Conservation (phyloP, 768 basidiomycete species). For the Russula virescens region DNA sequence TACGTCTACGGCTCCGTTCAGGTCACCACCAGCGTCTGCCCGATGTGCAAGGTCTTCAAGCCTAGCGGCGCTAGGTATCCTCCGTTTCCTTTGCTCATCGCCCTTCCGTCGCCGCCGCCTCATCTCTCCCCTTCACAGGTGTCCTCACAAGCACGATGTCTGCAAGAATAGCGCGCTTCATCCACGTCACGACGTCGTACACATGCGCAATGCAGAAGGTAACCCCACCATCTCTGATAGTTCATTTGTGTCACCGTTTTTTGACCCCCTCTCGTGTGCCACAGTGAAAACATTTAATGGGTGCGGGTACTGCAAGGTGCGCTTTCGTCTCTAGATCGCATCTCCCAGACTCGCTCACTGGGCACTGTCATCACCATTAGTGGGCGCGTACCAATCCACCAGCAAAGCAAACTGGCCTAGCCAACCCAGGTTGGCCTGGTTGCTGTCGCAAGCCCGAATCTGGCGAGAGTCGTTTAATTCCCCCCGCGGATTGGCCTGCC, state of each 20-base stretch:
- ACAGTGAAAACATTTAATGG: conserved; percentile 78
- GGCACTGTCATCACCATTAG: conserved; percentile 36
- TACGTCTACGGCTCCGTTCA: conserved; percentile 63
- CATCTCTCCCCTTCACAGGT: conserved; percentile 40
- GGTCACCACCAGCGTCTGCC: conserved; percentile 62
- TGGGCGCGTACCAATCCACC: conserved; percentile 63
- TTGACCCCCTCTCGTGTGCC: conserved; percentile 22
- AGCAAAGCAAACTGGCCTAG: conserved; percentile 48
- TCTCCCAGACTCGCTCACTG: neutral
- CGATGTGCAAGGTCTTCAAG: conserved; percentile 82
- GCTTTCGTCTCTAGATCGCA: conserved; percentile 23
- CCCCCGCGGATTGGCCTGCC: conserved; percentile 72
- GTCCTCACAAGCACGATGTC: conserved; percentile 68
- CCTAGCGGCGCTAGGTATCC: conserved; percentile 50
- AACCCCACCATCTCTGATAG: conserved; percentile 25
- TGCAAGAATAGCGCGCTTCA: conserved; percentile 71
- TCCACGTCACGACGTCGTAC: conserved; percentile 72
- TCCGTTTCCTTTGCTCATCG: conserved; percentile 13
- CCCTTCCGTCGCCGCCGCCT: conserved; percentile 22
- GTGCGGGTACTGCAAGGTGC: conserved; percentile 87
- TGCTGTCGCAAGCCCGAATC: conserved; percentile 74
- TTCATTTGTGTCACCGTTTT: conserved; percentile 17
- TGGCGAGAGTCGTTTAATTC: conserved; percentile 56
- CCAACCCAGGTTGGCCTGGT: conserved; percentile 81
- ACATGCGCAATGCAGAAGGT: conserved; percentile 88